Conservation (phyloP, 1,284 basidiomycete genomes). For the Grifola frondosa region DNA sequence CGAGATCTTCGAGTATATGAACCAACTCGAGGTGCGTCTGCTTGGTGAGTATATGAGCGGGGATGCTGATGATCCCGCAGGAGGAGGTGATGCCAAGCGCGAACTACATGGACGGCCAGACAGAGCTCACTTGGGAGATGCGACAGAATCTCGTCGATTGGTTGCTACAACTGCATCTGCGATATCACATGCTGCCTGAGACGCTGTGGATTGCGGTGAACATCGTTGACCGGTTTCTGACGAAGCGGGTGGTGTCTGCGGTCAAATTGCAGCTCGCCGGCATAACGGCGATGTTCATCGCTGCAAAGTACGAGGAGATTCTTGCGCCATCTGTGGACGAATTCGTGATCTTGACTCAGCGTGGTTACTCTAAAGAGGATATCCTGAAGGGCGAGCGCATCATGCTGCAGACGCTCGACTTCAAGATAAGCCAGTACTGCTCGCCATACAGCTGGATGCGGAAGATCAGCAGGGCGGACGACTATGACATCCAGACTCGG, state of each 20-base stretch:
- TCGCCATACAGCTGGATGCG: slow-evolving; percentile 99
- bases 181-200: slow-evolving; percentile 97
- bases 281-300: slow-evolving; percentile 96
- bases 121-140: slow-evolving; percentile 95
- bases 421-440: slow-evolving; percentile 96
- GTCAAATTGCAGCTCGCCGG: slow-evolving; percentile 98
- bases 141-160: slow-evolving; percentile 96
- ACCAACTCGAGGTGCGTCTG: slow-evolving; percentile 75
- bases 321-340: slow-evolving; percentile 92
- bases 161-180: slow-evolving; percentile 95
- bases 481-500: slow-evolving; percentile 97
- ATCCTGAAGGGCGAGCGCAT: slow-evolving; percentile 98
- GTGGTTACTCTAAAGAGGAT: slow-evolving; percentile 91
- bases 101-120: slow-evolving; percentile 93
- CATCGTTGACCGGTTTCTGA: slow-evolving; percentile 96
- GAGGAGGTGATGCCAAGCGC: slow-evolving; percentile 88
- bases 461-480: slow-evolving; percentile 97
- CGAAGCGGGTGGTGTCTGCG: slow-evolving; percentile 87
- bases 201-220: slow-evolving; percentile 98
- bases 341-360: slow-evolving; percentile 97
- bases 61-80: slow-evolving; percentile 40
- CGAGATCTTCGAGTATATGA: slow-evolving; percentile 98
- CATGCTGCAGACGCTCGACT: slow-evolving; percentile 91
- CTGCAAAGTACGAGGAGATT: slow-evolving; percentile 99
- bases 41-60: slow-evolving; percentile 1